phyloP scores from a whole-genome alignment of 495 filamentous ascomycete genomes.

The Neurospora sp. region DNA sequence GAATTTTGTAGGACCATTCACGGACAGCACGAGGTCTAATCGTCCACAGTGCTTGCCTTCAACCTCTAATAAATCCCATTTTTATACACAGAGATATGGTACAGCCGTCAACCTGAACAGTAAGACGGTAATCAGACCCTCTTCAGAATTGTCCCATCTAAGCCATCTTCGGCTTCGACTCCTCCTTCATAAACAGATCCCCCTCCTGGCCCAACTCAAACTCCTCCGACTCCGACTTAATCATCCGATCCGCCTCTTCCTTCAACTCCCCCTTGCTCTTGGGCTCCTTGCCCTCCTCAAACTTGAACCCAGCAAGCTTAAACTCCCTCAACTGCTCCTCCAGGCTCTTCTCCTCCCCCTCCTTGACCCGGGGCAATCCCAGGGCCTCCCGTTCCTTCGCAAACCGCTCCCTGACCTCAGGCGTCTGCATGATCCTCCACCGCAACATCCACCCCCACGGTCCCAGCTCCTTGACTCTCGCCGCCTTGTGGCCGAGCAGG shows the following conservation, averaged over 20 bases:
- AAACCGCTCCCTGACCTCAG: conserved; percentile 51
- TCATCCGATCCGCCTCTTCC: conserved; percentile 12
- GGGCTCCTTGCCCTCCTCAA: conserved; percentile 38
- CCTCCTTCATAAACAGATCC: conserved; percentile 25
- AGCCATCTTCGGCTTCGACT: conserved; percentile 48
- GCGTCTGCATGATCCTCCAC: conserved; percentile 41
- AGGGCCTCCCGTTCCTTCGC: conserved; percentile 35
- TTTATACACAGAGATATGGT: conserved; percentile 1
- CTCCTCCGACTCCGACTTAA: conserved; percentile 6
- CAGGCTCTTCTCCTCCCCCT: conserved; percentile 31
- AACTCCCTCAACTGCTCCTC: conserved; percentile 44
- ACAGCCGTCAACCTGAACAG: neutral
- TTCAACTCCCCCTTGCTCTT: conserved; percentile 42
- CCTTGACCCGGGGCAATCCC: conserved; percentile 21
- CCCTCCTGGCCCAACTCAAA: conserved; percentile 16
- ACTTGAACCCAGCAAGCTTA: conserved; percentile 28
- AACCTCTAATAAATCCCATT: neutral
- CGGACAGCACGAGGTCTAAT: neutral
- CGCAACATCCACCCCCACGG: conserved; percentile 78
- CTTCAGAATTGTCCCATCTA: neutral
- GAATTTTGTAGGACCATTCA: neutral
- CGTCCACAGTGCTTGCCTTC: neutral
- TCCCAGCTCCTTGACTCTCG: conserved; percentile 72
- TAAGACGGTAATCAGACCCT: neutral
- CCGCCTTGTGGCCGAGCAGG: conserved; percentile 61